Base-by-base conservation (phyloP, 805 yeast species). In the Wickerhamiella sergipiensis region DNA sequence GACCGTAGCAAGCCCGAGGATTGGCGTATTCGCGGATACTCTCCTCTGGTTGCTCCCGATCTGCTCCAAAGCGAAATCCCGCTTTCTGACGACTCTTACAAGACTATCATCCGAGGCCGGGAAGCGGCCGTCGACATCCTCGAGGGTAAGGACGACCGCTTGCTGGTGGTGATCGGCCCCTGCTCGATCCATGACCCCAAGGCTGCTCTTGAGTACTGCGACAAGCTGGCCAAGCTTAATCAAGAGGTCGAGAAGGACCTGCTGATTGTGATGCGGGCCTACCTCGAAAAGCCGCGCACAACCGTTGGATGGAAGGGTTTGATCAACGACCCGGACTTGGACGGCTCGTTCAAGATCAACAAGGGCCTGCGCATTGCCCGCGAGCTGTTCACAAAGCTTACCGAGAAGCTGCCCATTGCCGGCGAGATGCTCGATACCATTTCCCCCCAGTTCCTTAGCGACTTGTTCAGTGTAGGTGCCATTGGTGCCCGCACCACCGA, bases 301-400 rank as follows among this genome's bases (percentile, higher is more conserved):
- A 90, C 97, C 26, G 97, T 92, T 45, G 98, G 98, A 53, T 90
- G 98, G 98, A 90, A 90, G 71, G 98, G 98, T 59, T 75, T 90
- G 58, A 92, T 90, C 62, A 90, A 90, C 66, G 98, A 90, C 68
- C 98, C 98, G 31, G 95, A 92, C 62, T 83, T 90, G 61, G 95
- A 90, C 67, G 86, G 86, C 54, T 75, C 95, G 49, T 90, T 85
- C 80, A 80, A 88, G 61, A 90, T 90, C 67, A 90, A 90, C 75
- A 89, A 90, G 71, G 98, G 98, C 61, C 76, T 90, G 59, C 76
- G 90, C 64, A 81, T 88, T 54, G 76, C 97, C 6, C 79, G 98
- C 68, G 83, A 85, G 58, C 77, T 90, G 73, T 90, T 86, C 69
- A 81, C 80, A 42, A 80, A 85, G 51, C 75, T 90, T 62, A 92